Base-by-base conservation (phyloP, 345 rosid genomes). In the Murraya paniculata region DNA sequence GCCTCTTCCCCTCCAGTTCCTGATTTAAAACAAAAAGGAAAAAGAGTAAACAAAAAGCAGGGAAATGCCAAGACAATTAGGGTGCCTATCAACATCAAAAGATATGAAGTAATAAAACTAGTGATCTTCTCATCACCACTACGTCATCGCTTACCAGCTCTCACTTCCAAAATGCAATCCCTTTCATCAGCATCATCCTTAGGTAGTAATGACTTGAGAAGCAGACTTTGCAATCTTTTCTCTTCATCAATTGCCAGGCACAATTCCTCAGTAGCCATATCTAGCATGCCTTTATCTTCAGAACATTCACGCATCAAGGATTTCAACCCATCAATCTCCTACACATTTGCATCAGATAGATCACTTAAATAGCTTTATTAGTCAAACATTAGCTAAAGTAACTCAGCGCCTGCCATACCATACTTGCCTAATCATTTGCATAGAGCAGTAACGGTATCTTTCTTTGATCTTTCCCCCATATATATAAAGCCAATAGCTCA, bases 1-100 rank as follows among this genome's bases (percentile, higher is more conserved):
- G 98, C 99, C 84, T 96, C 99, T 82, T 96, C 98, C 25, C 98
- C 99, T 82, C 98, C 98, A 77, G 92, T 89, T 79, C 95, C 99
- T 92, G 75, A 65, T 79, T 11, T 72, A 79, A 82, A 53, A 24
- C 28, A 80, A 60, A 53, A 7, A 67, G 57, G 53, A 66, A 78
- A 36, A 45, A 48, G 6, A 41, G 41, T 19, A 72, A 70, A 25
- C 22, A 69, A 58, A 14, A 55, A 65, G 57, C 22, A 21, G 14
- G 39, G 77, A 18, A 59, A 78, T 71, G 58, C 28, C 39, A 18
- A 38, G 27, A 79, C 21, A 19, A 21, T 67, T 10, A 28, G 45
- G 27, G 74, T 16, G 39, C 7, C 50, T n/a, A 18, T 57, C 53
- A 61, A 60, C 21, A 24, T 13, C 73, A 75, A 56, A 67, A 21